Conservation (phyloP, 2,329 filamentous ascomycete genomes). For the Hortaea werneckii region DNA sequence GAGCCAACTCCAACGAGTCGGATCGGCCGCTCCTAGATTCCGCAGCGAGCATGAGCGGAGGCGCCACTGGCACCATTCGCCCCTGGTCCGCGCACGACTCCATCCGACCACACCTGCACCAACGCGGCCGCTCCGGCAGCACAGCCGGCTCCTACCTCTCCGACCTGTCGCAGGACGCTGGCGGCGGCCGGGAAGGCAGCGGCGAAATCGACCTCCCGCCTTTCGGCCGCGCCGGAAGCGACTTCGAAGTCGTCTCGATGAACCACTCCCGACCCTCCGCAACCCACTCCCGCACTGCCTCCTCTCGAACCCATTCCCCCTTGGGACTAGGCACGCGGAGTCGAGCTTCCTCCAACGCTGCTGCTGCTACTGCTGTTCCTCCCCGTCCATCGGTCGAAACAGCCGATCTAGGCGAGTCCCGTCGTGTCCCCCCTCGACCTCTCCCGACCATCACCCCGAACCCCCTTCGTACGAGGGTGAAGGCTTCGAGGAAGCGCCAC, state of each 20-base stretch:
- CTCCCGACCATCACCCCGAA: constrained; percentile 19
- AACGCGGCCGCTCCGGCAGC: constrained; percentile 33
- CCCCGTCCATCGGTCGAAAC: constrained; percentile 21
- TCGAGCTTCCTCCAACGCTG: constrained; percentile 18
- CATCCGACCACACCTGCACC: constrained; percentile 22
- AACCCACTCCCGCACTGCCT: constrained; percentile 7
- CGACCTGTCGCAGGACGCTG: constrained; percentile 17
- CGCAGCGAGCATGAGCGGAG: constrained; percentile 50
- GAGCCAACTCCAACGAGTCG: constrained; percentile 63
- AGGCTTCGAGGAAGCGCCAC: constrained; percentile 37
- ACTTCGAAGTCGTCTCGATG: constrained; percentile 35
- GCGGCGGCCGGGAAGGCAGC: background rate
- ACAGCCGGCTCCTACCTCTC: constrained; percentile 30
- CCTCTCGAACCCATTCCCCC: constrained; percentile 1
- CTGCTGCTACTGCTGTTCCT: constrained; percentile 1
- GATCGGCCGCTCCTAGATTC: constrained; percentile 64
- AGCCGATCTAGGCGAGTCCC: constrained; percentile 20
- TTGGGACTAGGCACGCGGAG: constrained; percentile 14
- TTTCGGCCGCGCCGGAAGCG: constrained; percentile 25
- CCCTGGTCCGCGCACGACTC: constrained; percentile 20
- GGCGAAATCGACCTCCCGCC: constrained; percentile 18
- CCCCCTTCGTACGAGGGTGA: constrained; percentile 26
- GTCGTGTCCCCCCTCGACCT: background rate
- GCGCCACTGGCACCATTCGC: constrained; percentile 14
- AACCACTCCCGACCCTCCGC: constrained; percentile 28